Evolutionary conservation across 2,329 filamentous ascomycete genomes (phyloP).

Genomic region (Ophiostoma ulmi): DNA sequence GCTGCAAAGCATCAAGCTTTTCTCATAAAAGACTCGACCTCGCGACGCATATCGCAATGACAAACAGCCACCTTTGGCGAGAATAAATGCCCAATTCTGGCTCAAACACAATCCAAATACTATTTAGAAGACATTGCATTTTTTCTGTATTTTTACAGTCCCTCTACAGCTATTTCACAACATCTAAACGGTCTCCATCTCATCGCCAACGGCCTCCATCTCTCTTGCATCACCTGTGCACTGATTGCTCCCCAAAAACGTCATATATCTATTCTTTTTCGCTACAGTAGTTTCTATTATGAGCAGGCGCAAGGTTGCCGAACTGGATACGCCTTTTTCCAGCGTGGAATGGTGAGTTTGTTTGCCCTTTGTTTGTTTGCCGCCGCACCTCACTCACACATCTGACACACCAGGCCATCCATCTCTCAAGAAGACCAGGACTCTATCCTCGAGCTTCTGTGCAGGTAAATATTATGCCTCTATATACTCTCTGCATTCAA

Average conservation of each 20-base stretch:
- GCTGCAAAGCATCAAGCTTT: neutral
- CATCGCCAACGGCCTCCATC: neutral
- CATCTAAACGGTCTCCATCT: neutral
- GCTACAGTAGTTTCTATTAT: conserved; percentile 32
- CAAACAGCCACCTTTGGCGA: neutral
- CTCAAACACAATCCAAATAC: neutral
- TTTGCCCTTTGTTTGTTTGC: neutral
- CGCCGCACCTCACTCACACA: neutral
- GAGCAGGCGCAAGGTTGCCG: conserved; percentile 55
- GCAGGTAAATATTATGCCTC: conserved; percentile 45
- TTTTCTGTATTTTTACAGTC: neutral
- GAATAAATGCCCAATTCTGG: neutral
- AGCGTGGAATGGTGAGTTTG: conserved; percentile 51
- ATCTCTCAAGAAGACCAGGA: conserved; percentile 56
- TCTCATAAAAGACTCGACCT: neutral
- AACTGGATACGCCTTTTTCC: conserved; percentile 62
- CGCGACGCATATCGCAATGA: neutral
- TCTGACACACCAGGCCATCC: conserved; percentile 49
- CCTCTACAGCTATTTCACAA: neutral
- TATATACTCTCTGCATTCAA: neutral
- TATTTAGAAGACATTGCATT: neutral
- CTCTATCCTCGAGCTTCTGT: conserved; percentile 60
- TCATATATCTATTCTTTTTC: neutral
- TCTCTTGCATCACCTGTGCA: neutral
- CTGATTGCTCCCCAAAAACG: neutral